Percentiles rank a stretch among this genome's conserved stretches.
These are phyloP conservation scores for Microdochium trichocladiopsis DNA, from an alignment of 2,329 filamentous ascomycete genomes.

Conservation along the genomic window DNA sequence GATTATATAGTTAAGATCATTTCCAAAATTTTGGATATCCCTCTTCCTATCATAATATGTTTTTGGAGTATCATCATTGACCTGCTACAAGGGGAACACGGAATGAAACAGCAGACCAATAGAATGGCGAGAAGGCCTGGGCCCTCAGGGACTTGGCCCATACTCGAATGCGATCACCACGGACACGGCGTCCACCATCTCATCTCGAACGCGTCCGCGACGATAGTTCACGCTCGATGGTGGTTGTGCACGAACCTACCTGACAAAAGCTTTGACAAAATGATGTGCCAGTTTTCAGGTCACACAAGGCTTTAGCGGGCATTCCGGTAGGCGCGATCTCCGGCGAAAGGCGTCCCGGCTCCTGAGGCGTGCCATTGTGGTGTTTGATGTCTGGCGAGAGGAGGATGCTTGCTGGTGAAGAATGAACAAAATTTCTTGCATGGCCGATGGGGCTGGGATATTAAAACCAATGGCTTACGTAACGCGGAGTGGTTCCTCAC, in stretches of 20 bases:
- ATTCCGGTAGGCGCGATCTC: background rate
- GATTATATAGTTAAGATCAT: conserved; percentile 57
- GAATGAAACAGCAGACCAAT: conserved; percentile 4
- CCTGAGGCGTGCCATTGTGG: too few relatives aligned
- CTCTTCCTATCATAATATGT: conserved; percentile 61
- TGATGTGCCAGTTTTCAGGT: background rate
- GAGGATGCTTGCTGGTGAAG: background rate
- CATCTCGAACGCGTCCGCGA: too few relatives aligned
- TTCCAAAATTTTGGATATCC: conserved; percentile 50
- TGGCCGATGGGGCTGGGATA: background rate
- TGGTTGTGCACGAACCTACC: background rate
- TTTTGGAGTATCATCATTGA: conserved; percentile 55
- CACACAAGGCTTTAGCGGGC: background rate
- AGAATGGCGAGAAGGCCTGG: conserved; percentile 1
- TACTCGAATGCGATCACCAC: too few relatives aligned
- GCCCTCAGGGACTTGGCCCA: too few relatives aligned
- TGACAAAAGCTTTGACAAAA: background rate
- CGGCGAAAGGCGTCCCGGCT: too few relatives aligned
- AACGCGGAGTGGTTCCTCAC: background rate
- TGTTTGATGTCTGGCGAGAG: background rate
- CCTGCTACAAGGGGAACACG: conserved; percentile 29
- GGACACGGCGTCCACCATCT: too few relatives aligned
- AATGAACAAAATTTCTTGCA: background rate
- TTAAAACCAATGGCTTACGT: background rate
- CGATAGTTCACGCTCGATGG: background rate